A percentile compares a stretch with the other conserved stretches of the same genome.
Evolutionary conservation across 2,329 filamentous ascomycete genomes (phyloP).

Genomic region (Calonectria pseudoreteaudii): DNA sequence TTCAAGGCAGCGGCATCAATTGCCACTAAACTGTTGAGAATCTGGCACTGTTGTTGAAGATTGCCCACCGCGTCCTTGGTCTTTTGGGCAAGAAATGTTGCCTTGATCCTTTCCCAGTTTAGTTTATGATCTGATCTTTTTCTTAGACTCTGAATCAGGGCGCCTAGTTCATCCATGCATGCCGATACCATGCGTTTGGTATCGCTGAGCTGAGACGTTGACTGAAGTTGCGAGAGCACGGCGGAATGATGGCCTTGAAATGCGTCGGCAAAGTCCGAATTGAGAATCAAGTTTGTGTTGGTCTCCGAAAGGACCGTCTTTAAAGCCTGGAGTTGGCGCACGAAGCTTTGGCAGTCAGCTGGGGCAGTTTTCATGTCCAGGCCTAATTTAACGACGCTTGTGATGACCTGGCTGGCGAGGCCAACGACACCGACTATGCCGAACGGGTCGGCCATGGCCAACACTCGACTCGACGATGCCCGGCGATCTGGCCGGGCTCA

Average conservation of each 20-base stretch:
- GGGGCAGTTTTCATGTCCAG: slow-evolving; percentile 9
- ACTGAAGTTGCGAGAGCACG: not conserved
- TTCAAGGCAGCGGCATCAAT: slow-evolving; percentile 7
- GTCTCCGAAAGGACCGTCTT: slow-evolving; percentile 20
- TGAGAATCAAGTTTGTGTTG: slow-evolving; percentile 8
- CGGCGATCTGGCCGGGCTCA: not conserved
- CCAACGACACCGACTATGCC: slow-evolving; percentile 8
- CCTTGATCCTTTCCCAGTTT: slow-evolving; percentile 4
- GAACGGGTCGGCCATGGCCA: slow-evolving; percentile 13
- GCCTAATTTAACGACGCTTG: not conserved
- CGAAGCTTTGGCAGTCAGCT: not conserved
- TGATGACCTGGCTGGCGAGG: not conserved
- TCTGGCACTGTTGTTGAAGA: slow-evolving; percentile 3
- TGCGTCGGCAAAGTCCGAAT: not conserved
- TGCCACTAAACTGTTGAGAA: not conserved
- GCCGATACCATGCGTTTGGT: slow-evolving; percentile 1
- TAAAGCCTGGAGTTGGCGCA: slow-evolving; percentile 13
- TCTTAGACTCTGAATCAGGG: not conserved
- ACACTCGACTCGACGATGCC: not conserved
- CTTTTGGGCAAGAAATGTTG: slow-evolving; percentile 3
- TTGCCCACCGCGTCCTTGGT: not conserved
- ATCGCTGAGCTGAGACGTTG: not conserved
- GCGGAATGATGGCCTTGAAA: slow-evolving; percentile 10
- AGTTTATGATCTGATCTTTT: not conserved
- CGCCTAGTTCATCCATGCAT: not conserved